Evolutionary conservation across 768 basidiomycete genomes (phyloP).

Genomic region (Artomyces pyxidatus): DNA sequence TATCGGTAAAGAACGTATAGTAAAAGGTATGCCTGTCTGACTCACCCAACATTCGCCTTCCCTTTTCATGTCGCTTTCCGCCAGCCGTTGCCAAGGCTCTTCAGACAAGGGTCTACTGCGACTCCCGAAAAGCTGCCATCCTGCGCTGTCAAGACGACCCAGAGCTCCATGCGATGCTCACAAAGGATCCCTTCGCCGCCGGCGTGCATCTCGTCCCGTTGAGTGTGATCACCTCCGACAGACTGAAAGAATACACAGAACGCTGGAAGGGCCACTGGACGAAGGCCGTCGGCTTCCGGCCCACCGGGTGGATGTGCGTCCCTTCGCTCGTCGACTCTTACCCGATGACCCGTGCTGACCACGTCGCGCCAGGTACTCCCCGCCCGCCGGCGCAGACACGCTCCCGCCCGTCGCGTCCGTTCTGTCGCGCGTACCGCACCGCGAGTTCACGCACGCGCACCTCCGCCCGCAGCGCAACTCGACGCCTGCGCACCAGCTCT

Average conservation of each 20-base stretch:
- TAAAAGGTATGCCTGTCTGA: slow-evolving; percentile 60
- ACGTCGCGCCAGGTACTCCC: slow-evolving; percentile 55
- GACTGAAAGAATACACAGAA: slow-evolving; percentile 67
- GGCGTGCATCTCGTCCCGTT: slow-evolving; percentile 85
- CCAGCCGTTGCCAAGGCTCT: slow-evolving; percentile 81
- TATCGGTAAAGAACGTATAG: slow-evolving; percentile 95
- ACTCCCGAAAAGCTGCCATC: slow-evolving; percentile 73
- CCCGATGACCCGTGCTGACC: background rate
- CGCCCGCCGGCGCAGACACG: slow-evolving; percentile 53
- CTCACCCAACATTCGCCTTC: background rate
- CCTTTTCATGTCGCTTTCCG: background rate
- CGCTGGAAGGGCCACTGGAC: slow-evolving; percentile 65
- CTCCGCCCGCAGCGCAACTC: slow-evolving; percentile 67
- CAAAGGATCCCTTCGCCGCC: slow-evolving; percentile 64
- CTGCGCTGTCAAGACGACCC: slow-evolving; percentile 79
- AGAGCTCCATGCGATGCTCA: slow-evolving; percentile 73
- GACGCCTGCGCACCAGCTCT: slow-evolving; percentile 59
- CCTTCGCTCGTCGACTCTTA: background rate
- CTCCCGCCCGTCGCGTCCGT: slow-evolving; percentile 60
- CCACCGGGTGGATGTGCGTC: slow-evolving; percentile 96
- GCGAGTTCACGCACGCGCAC: slow-evolving; percentile 61
- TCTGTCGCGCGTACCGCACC: slow-evolving; percentile 57
- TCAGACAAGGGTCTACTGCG: slow-evolving; percentile 81
- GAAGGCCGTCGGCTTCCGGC: slow-evolving; percentile 75
- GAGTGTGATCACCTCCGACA: slow-evolving; percentile 63